Evolutionary conservation across 2,329 filamentous ascomycete genomes (phyloP).

Genomic region (Exophiala alcalophila): DNA sequence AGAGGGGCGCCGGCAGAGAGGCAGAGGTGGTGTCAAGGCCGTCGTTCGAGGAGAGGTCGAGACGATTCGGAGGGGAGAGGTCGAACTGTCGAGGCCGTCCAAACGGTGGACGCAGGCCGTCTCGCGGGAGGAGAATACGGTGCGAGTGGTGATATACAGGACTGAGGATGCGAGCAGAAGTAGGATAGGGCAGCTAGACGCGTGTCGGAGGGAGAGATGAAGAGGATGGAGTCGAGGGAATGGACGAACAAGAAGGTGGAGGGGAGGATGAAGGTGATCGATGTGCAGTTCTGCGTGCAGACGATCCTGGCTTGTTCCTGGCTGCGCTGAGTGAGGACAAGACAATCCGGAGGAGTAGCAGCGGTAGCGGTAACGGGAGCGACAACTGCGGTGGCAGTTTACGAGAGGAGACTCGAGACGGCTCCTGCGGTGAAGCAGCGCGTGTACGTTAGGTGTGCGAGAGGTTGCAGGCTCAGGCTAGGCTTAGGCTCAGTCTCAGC

Average conservation of each 20-base stretch:
- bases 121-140: constrained; percentile 16
- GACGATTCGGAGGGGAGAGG: constrained; percentile 4
- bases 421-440: no score
- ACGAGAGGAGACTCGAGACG: no score
- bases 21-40: no score
- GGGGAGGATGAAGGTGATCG: constrained; percentile 21
- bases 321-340: constrained; percentile 9
- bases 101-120: no score
- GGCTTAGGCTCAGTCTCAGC: no score
- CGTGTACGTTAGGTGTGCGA: no score
- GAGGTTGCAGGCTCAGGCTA: no score
- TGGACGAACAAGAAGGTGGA: constrained; percentile 8
- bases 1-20: no score
- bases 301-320: constrained; percentile 25
- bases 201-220: constrained; percentile 19
- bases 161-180: constrained; percentile 24
- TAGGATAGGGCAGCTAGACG: constrained; percentile 22
- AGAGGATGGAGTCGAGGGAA: constrained; percentile 15
- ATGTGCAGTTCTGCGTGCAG: constrained; percentile 20
- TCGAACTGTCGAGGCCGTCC: no score
- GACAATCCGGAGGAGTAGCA: background rate
- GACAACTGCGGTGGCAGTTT: no score
- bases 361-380: constrained; percentile 1
- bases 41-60: no score
- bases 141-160: constrained; percentile 24